Evolutionary conservation across 768 basidiomycete genomes (phyloP).

Genomic region (Leucocoprinus birnbaumii): DNA sequence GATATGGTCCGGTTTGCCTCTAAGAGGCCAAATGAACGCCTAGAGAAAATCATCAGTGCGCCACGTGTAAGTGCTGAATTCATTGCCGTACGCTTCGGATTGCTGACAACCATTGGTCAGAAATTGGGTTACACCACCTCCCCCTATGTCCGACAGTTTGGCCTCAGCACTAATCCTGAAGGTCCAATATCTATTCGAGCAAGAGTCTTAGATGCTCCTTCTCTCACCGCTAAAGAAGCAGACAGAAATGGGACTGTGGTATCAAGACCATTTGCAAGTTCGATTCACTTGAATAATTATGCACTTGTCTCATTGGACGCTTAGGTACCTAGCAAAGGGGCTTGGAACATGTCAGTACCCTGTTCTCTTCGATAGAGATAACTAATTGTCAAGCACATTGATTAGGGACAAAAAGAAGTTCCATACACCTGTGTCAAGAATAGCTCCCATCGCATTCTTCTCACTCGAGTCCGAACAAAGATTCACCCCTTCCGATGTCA

Average conservation of each 20-base stretch:
- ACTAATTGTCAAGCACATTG: slow-evolving; percentile 35
- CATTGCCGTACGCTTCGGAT: background rate
- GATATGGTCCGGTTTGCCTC: slow-evolving; percentile 67
- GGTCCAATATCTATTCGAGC: slow-evolving; percentile 53
- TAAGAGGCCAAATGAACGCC: slow-evolving; percentile 54
- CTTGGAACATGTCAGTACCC: slow-evolving; percentile 74
- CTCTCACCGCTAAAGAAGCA: slow-evolving; percentile 52
- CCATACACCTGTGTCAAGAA: slow-evolving; percentile 40
- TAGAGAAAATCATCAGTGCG: slow-evolving; percentile 50
- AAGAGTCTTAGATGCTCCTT: slow-evolving; percentile 59
- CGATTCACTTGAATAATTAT: background rate
- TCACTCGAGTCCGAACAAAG: slow-evolving; percentile 53
- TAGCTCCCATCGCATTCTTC: slow-evolving; percentile 62
- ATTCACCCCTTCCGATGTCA: slow-evolving; percentile 41
- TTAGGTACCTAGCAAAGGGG: slow-evolving; percentile 58
- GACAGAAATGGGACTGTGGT: slow-evolving; percentile 43
- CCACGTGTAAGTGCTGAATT: slow-evolving; percentile 34
- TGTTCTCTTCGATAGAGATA: slow-evolving; percentile 15
- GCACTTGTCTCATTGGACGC: slow-evolving; percentile 11
- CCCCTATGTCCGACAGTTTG: slow-evolving; percentile 68
- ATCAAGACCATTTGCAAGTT: slow-evolving; percentile 37
- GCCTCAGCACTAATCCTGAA: slow-evolving; percentile 47
- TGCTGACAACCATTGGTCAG: slow-evolving; percentile 22
- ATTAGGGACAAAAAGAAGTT: slow-evolving; percentile 71
- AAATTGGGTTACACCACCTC: slow-evolving; percentile 66